These are phyloP conservation scores for Blastobotrys terrestris DNA, from an alignment of 805 yeast genomes.

Conservation along the genomic window DNA sequence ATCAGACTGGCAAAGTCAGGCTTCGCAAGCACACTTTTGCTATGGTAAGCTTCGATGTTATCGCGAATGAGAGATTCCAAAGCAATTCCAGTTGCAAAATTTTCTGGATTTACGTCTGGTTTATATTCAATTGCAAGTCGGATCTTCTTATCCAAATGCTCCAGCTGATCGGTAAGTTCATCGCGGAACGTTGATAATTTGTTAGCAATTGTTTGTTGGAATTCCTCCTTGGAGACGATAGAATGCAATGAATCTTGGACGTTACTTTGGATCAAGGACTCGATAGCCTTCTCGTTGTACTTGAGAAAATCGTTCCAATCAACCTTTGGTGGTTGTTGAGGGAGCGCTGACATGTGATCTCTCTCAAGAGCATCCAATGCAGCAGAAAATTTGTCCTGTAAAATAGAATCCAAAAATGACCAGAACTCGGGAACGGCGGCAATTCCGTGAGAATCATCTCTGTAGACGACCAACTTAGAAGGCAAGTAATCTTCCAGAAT, in stretches of 20 bases:
- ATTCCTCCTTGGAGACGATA: background rate
- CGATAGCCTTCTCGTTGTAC: conserved; percentile 1
- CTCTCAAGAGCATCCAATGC: background rate
- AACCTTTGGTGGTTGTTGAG: background rate
- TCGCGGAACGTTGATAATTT: conserved; percentile 1
- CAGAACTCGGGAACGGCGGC: conserved; percentile 10
- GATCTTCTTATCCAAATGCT: conserved; percentile 3
- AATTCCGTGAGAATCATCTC: conserved; percentile 3
- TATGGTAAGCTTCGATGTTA: background rate
- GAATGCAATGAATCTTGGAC: background rate
- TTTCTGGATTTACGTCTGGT: background rate
- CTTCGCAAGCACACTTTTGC: background rate
- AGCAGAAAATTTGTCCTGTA: background rate
- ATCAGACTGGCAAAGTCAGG: conserved; percentile 18
- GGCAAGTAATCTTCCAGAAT: conserved; percentile 8
- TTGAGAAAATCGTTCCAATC: conserved; percentile 6
- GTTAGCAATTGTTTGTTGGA: background rate
- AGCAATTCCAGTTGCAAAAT: conserved; percentile 1
- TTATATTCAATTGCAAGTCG: background rate
- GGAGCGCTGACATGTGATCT: background rate
- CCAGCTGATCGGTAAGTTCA: background rate
- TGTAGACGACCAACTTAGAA: conserved; percentile 6
- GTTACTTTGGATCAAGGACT: background rate
- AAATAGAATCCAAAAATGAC: conserved; percentile 5
- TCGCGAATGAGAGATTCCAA: conserved; percentile 2